A percentile compares a stretch with the other conserved stretches of the same genome.
phyloP scores from a whole-genome alignment of 2,329 filamentous ascomycete genomes.

The Hypoxylon rubiginosum region DNA sequence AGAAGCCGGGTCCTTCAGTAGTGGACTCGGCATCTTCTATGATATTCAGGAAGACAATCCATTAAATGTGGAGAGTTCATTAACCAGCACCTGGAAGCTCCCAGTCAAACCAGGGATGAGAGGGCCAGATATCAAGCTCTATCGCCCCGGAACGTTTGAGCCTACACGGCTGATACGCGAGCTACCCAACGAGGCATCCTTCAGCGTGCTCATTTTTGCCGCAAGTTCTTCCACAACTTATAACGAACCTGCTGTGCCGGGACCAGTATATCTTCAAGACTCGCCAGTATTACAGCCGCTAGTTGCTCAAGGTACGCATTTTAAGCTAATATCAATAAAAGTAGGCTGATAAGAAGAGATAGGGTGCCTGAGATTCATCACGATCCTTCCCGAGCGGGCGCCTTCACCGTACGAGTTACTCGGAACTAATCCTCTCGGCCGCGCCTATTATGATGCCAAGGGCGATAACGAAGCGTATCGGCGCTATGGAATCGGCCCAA shows the following conservation, averaged over 20 bases:
- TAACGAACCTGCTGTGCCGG: conserved; percentile 10
- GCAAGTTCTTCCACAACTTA: neutral
- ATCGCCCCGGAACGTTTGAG: conserved; percentile 61
- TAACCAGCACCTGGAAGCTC: conserved; percentile 19
- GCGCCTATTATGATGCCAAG: conserved; percentile 40
- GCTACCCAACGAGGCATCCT: conserved; percentile 58
- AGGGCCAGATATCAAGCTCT: conserved; percentile 61
- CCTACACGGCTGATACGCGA: conserved; percentile 59
- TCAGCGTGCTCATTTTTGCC: conserved; percentile 59
- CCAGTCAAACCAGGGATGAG: conserved; percentile 57
- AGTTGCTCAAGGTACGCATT: conserved; percentile 11
- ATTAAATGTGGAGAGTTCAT: conserved; percentile 56
- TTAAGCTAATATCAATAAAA: neutral
- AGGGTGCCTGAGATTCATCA: conserved; percentile 39
- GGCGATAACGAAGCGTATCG: conserved; percentile 27
- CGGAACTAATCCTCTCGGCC: conserved; percentile 32
- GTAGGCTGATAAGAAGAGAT: neutral
- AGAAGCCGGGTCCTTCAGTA: conserved; percentile 44
- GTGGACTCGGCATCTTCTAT: conserved; percentile 68
- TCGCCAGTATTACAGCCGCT: conserved; percentile 30
- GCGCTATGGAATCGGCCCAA: conserved; percentile 38
- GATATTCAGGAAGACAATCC: conserved; percentile 54
- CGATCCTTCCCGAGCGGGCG: conserved; percentile 38
- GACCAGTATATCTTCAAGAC: conserved; percentile 14
- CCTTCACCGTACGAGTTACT: conserved; percentile 42